phyloP scores from a whole-genome alignment of 768 basidiomycete genomes.

The Hortiboletus flavorubellus region DNA sequence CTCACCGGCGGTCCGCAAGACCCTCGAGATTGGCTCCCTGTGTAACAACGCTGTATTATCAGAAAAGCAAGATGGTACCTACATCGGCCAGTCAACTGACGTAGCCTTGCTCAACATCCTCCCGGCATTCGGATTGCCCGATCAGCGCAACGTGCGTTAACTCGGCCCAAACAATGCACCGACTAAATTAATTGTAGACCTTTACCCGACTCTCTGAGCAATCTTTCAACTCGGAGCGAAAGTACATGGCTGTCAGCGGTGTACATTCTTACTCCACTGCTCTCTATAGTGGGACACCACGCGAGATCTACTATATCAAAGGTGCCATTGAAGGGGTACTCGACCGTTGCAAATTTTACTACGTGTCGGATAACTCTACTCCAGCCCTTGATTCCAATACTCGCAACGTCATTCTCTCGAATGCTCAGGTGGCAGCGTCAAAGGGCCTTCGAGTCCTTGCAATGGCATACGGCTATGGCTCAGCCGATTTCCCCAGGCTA shows the following conservation, averaged over 20 bases:
- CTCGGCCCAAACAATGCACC: background rate
- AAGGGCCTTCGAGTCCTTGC: constrained; percentile 85
- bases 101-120: constrained; percentile 86
- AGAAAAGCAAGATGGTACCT: constrained; percentile 65
- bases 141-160: constrained; percentile 63
- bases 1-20: constrained; percentile 68
- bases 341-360: constrained; percentile 84
- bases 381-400: constrained; percentile 71
- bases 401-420: constrained; percentile 61
- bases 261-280: constrained; percentile 41
- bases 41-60: constrained; percentile 82
- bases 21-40: constrained; percentile 77
- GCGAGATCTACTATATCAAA: constrained; percentile 88
- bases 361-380: constrained; percentile 86
- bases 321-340: constrained; percentile 89
- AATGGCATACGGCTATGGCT: constrained; percentile 84
- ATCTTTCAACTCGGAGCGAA: constrained; percentile 91
- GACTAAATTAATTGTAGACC: constrained; percentile 36
- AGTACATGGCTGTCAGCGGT: constrained; percentile 91
- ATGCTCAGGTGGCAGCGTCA: constrained; percentile 68
- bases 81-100: constrained; percentile 89
- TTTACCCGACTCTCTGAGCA: constrained; percentile 75
- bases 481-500: constrained; percentile 39
- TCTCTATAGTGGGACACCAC: constrained; percentile 32
- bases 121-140: constrained; percentile 58